Evolutionary conservation across 2,329 filamentous ascomycete species (phyloP), one percentile per base, ranked within the genome.

Genomic region (Aureobasidium sp.): DNA sequence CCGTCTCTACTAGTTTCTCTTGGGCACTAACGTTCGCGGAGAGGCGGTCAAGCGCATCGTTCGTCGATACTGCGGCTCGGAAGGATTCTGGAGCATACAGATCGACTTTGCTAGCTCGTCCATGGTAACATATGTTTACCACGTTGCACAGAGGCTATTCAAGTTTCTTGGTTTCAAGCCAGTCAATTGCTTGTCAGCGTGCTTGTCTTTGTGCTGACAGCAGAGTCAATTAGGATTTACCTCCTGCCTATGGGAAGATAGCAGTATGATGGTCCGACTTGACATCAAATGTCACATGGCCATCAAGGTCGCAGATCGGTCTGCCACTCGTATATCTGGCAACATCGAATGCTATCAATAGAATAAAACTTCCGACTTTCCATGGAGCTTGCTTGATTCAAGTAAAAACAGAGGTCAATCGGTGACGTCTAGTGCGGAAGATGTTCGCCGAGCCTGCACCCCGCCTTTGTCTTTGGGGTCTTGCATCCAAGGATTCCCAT

Each of bases 271-370:
- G 26, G 17, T 48, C 5, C 6, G 26, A 10, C 26, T 48, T 48
- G 46, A 32, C 2, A 10, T 27, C 23, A 17, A 27, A 17, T 37
- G 55, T 58, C 55, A 58, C 55, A 58, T 47, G 55, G 55, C 42
- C 55, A 48, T 58, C 55, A 48, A 58, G 42, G 55, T 48, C 42
- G 8, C 20, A 39, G 42, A 58, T 58, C 29, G 39, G n/a, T 46
- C 41, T 23, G 41, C 41, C 32, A 37, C 26, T 57, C n/a, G n/a
- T n/a, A 8, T 15, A 20, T 57, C 26, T 41, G n/a, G 39, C 10
- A 44, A 12, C 5, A 26, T 13, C 37, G 37, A 34, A 15, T 58
- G 42, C 55, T 58, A 58, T 58, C 15, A 47, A 48, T 58, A 47
- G 55, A 48, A 58, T 36, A 36, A 48, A 37, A 26, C 20, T 46